Percentiles rank a stretch among this genome's conserved stretches.
These are phyloP conservation scores for Alternaria panax DNA, from an alignment of 2,329 filamentous ascomycete species.

Conservation along the genomic window DNA sequence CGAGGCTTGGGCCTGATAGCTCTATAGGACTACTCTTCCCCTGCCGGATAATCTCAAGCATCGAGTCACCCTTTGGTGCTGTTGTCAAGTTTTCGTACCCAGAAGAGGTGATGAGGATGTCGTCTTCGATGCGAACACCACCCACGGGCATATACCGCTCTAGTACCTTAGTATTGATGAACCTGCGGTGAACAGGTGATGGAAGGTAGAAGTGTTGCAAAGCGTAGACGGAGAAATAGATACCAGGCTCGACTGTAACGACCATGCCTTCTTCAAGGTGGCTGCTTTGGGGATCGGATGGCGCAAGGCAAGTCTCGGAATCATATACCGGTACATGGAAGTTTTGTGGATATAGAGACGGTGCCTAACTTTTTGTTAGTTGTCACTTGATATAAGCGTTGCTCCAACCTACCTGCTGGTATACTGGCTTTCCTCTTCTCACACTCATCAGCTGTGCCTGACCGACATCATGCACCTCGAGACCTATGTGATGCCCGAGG, in stretches of 20 bases:
- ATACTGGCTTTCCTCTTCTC: constrained; percentile 28
- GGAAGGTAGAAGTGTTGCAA: constrained; percentile 76
- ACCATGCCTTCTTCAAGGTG: constrained; percentile 62
- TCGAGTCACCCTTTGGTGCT: constrained; percentile 71
- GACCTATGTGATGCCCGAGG: constrained; percentile 86
- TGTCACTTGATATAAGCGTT: neutral
- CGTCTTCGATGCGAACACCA: constrained; percentile 76
- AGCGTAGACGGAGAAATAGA: constrained; percentile 90
- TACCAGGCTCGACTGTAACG: constrained; percentile 64
- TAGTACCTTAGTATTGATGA: constrained; percentile 76
- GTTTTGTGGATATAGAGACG: constrained; percentile 42
- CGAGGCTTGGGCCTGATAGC: neutral
- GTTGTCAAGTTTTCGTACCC: constrained; percentile 77
- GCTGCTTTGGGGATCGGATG: constrained; percentile 42
- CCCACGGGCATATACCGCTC: constrained; percentile 84
- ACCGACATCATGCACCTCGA: constrained; percentile 82
- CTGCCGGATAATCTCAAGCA: constrained; percentile 63
- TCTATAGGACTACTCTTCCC: constrained; percentile 15
- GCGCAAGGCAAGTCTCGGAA: constrained; percentile 38
- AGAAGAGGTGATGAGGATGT: constrained; percentile 73
- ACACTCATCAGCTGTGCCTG: constrained; percentile 47
- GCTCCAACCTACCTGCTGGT: constrained; percentile 31
- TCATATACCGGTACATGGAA: constrained; percentile 46
- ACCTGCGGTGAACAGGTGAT: constrained; percentile 74
- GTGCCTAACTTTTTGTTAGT: constrained; percentile 31